These are phyloP conservation scores for Cytospora chrysosperma DNA, from an alignment of 2,329 filamentous ascomycete genomes.

Conservation along the genomic window DNA sequence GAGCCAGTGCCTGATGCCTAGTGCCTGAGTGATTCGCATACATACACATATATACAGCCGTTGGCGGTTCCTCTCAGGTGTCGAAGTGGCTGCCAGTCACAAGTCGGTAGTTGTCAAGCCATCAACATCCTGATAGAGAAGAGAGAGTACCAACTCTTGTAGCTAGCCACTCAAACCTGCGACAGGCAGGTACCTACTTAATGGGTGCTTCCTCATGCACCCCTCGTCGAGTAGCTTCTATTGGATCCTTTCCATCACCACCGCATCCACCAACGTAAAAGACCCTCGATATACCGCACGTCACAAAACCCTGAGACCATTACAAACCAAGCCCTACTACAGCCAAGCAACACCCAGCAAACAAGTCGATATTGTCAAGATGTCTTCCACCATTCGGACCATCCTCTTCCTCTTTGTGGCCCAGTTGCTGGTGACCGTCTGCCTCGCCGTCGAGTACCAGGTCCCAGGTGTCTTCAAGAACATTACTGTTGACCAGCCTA, in stretches of 20 bases:
- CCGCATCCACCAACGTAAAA: not conserved
- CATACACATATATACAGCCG: no score
- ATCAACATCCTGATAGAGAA: not conserved
- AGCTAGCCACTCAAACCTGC: not conserved
- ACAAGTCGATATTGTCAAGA: not conserved
- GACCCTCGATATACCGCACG: not conserved
- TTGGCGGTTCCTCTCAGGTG: no score
- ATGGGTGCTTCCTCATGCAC: not conserved
- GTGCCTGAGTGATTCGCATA: no score
- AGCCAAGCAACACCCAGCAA: not conserved
- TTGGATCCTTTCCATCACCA: not conserved
- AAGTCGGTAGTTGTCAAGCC: no score
- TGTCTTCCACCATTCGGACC: not conserved
- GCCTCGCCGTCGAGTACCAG: not conserved
- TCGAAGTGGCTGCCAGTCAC: no score
- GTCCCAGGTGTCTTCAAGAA: not conserved
- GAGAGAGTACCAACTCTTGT: not conserved
- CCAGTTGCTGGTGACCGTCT: not conserved
- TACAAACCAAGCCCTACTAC: not conserved
- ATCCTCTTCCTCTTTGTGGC: not conserved
- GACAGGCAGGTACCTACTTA: not conserved
- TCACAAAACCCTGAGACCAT: not conserved
- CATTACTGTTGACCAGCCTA: not conserved
- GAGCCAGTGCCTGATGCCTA: not conserved
- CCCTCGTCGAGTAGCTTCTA: not conserved